Evolutionary conservation across 2,329 filamentous ascomycete genomes (phyloP), one percentile per base, ranked within the genome.

Genomic region (Nemania serpens): DNA sequence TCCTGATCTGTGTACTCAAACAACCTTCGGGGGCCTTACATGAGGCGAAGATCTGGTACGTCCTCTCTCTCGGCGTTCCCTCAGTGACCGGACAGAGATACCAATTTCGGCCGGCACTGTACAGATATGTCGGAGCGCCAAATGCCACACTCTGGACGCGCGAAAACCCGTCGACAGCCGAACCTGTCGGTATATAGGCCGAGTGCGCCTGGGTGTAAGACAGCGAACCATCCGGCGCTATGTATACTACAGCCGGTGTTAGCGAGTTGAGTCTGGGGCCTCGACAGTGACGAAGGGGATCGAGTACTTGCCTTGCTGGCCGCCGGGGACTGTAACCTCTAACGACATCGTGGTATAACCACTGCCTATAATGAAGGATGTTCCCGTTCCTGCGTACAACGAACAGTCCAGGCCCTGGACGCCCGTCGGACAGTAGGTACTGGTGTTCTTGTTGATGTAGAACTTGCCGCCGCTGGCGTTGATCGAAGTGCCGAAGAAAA

Each of bases 391-490:
- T 1, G 59, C 41, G 45, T 58, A 68, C 2, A 5, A 7, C 13
- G 67, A 50, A 37, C 67, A 69, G 51, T 69, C 62, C 11, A 69
- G 58, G 15, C 55, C 55, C 11, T 22, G 12, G 33, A 59, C 52
- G n/a, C 42, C 58, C 3, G 33, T 34, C 1, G 68, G 68, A 39
- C 68, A 69, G 53, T 68, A 68, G 1, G 66, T 63, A n/a, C 59
- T 60, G 1, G 67, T 58, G 49, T 54, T 10, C 37, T 33, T 66
- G 55, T 69, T 64, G 42, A 69, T 43, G 53, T 55, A 70, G 59
- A 70, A 70, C 55, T 68, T 69, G 17, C 62, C 62, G n/a, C 64
- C 64, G 41, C 58, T 68, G 36, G 68, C 68, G 5, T 68, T 67
- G 41, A 70, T 68, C 17, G 42, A 36, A 15, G 48, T 41, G 13